Evolutionary conservation across 2,329 filamentous ascomycete species (phyloP).

Genomic region (Cryphonectria nitschkei): DNA sequence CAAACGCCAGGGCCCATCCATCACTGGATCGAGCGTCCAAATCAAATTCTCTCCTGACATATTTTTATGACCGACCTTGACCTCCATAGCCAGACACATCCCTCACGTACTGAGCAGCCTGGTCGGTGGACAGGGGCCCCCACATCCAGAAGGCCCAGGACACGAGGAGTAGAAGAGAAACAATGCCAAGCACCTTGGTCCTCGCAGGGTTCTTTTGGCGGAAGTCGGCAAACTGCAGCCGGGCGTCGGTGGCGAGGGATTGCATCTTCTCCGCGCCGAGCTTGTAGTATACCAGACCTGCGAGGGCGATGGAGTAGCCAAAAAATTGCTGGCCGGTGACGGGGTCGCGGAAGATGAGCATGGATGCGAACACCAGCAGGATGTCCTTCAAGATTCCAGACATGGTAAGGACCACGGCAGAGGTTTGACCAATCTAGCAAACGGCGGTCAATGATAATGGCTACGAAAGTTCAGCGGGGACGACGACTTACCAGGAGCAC

Average conservation of each 20-base stretch:
- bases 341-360: constrained; percentile 68
- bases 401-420: constrained; percentile 72
- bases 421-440: constrained; percentile 69
- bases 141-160: constrained; percentile 21
- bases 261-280: constrained; percentile 28
- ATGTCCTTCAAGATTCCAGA: constrained; percentile 76
- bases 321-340: constrained; percentile 69
- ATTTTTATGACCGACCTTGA: background rate
- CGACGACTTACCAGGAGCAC: constrained; percentile 71
- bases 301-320: constrained; percentile 66
- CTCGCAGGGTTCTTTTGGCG: constrained; percentile 27
- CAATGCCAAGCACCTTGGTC: constrained; percentile 22
- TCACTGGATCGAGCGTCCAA: background rate
- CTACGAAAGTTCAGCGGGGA: background rate
- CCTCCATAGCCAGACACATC: constrained; percentile 12
- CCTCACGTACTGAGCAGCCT: constrained; percentile 23
- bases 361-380: constrained; percentile 68
- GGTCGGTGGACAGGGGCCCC: constrained; percentile 17
- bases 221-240: constrained; percentile 26
- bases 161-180: constrained; percentile 15
- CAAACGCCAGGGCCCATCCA: background rate
- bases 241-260: constrained; percentile 26
- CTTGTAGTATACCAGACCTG: constrained; percentile 38
- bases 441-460: background rate
- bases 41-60: background rate